Base-by-base conservation (phyloP, 345 rosid species). In the Stellera chamaejasme region DNA sequence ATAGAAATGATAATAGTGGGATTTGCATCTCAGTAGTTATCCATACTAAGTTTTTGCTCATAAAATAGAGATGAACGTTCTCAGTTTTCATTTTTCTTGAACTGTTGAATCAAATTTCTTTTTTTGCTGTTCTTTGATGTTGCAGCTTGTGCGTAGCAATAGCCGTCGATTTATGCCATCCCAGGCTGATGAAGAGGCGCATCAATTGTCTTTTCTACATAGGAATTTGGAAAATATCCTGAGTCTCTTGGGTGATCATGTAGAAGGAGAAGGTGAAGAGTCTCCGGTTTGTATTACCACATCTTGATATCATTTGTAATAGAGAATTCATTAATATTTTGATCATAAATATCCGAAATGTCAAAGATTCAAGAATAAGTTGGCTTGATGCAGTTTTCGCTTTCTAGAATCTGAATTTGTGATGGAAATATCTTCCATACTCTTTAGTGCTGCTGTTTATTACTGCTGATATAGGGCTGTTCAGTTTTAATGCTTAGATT, bases 131-230 rank as follows among this genome's bases (percentile, higher is more conserved):
- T 68, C 50, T 41, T 39, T 64, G 45, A 46, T 26, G 14, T 65
- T 32, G 73, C 90, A 90, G 97, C 95, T 87, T 67, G 97, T 81
- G 47, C 90, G 97, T 11, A 87, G 96, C 83, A 87, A 84, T 56
- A 90, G 85, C 78, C 85, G 95, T 52, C 82, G 97, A 63, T 84
- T 82, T 71, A 75, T 79, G 90, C 96, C 96, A 50, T 90, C 97
- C 10, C 96, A 81, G 64, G 81, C 79, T 41, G 97, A 90, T 69
- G 97, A 90, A 69, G 97, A 87, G 82, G 86, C 87, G 68, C 97
- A 84, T 75, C 97, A 90, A 28, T 65, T 90, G 63, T 79, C 95
- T 54, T 90, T 87, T 76, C 81, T 90, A 43, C 95, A 87, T 66
- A 90, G 87, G 69, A 95, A 90, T 68, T 62, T 84, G 73, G 85